Evolutionary conservation across 306 rosid genomes (phyloP).

Genomic region (Oxytropis ochrocephala): DNA sequence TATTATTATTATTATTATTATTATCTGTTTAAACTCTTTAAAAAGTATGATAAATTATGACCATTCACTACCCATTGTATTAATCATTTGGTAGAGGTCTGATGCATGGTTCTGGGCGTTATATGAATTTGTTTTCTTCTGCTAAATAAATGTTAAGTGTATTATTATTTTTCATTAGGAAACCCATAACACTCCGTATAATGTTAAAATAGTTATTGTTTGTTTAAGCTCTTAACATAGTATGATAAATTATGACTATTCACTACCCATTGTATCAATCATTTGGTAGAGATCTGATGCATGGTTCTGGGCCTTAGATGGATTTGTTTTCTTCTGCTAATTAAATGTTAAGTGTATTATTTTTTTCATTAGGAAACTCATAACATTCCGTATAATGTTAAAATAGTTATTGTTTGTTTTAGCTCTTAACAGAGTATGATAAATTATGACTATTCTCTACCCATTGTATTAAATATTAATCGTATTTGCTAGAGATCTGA

Average conservation of each 20-base stretch:
- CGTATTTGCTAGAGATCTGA: too few species aligned
- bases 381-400: not conserved
- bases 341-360: not conserved
- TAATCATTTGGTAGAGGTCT: not conserved
- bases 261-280: not conserved
- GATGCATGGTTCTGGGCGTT: not conserved
- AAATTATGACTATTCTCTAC: not conserved
- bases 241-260: not conserved
- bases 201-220: constrained; percentile 7
- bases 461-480: constrained; percentile 6
- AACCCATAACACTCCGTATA: not conserved
- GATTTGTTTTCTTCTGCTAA: not conserved
- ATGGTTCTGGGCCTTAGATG: not conserved
- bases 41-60: not conserved
- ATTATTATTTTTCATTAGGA: not conserved
- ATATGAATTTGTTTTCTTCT: constrained; percentile 1
- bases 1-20: too few species aligned
- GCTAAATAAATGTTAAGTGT: not conserved
- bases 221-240: not conserved
- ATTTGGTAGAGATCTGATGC: not conserved
- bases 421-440: not conserved
- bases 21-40: not conserved
- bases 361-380: not conserved
- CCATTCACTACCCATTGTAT: not conserved
- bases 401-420: constrained; percentile 9